Evolutionary conservation across 2,329 filamentous ascomycete genomes (phyloP).

Genomic region (Lecanicillium sp.): DNA sequence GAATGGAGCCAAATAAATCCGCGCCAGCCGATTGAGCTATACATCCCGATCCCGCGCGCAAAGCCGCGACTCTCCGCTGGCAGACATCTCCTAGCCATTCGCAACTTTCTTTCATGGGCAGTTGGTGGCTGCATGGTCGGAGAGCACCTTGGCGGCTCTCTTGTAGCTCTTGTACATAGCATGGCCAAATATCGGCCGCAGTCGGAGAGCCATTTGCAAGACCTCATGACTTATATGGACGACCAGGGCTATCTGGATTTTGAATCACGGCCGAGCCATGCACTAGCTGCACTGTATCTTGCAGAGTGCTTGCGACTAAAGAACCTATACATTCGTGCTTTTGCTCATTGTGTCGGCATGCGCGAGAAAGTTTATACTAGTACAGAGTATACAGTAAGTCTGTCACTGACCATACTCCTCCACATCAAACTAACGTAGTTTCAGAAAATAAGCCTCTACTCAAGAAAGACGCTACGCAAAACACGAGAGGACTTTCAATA

Average conservation of each 20-base stretch:
- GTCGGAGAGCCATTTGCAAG: constrained; percentile 47
- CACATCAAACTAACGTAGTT: constrained; percentile 3
- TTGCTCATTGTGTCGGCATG: constrained; percentile 75
- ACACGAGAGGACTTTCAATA: constrained; percentile 57
- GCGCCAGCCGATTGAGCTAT: constrained; percentile 45
- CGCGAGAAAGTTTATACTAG: constrained; percentile 47
- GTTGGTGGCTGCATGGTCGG: constrained; percentile 60
- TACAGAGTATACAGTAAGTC: constrained; percentile 52
- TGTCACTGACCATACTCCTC: not conserved
- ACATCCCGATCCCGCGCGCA: constrained; percentile 57
- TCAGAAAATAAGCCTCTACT: constrained; percentile 43
- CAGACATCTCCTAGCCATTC: constrained; percentile 52
- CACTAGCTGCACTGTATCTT: constrained; percentile 58
- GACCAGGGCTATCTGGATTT: constrained; percentile 63
- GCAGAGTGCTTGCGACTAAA: constrained; percentile 57
- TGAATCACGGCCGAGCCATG: constrained; percentile 56
- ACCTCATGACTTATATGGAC: constrained; percentile 58
- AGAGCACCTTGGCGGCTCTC: constrained; percentile 51
- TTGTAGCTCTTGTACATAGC: constrained; percentile 56
- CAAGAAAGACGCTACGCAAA: constrained; percentile 56
- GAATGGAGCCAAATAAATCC: constrained; percentile 24
- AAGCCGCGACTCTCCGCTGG: constrained; percentile 45
- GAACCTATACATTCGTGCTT: constrained; percentile 64
- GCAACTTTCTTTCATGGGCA: constrained; percentile 70
- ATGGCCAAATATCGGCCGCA: constrained; percentile 53